phyloP scores from a whole-genome alignment of 805 yeast species.

The Starmerella asiatica region DNA sequence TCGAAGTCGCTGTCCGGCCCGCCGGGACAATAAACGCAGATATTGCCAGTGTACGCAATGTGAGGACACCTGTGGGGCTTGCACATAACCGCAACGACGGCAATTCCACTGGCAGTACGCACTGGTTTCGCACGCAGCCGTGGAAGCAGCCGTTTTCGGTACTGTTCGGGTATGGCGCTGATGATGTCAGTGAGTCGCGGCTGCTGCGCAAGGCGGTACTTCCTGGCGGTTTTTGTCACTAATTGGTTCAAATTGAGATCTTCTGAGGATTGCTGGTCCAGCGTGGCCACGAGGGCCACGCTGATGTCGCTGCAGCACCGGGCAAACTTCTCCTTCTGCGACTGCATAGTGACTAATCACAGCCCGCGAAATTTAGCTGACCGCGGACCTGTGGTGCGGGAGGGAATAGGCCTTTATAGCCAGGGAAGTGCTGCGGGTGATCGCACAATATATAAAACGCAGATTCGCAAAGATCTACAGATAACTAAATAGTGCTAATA shows the following conservation, averaged over 20 bases:
- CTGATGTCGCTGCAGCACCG: constrained; percentile 90
- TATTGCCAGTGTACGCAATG: constrained; percentile 96
- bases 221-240: constrained; percentile 71
- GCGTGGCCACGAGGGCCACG: constrained; percentile 64
- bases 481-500: no score
- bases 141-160: constrained; percentile 80
- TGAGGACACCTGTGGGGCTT: constrained; percentile 99
- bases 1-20: constrained; percentile 98
- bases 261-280: constrained; percentile 42
- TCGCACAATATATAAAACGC: no score
- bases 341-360: no score
- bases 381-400: no score
- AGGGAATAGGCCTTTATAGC: no score
- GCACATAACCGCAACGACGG: constrained; percentile 98
- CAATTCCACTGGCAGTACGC: constrained; percentile 95
- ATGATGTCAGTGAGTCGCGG: constrained; percentile 93
- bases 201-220: constrained; percentile 79
- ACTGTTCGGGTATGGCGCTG: constrained; percentile 88
- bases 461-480: no score
- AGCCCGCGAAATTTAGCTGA: no score
- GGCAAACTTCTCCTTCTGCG: constrained; percentile 65
- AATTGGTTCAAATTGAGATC: constrained; percentile 85
- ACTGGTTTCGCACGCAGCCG: constrained; percentile 97
- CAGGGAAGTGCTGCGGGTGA: no score
- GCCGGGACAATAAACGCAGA: constrained; percentile 96